Evolutionary conservation across 2,329 filamentous ascomycete species (phyloP).

Genomic region (Botryotinia globosa): DNA sequence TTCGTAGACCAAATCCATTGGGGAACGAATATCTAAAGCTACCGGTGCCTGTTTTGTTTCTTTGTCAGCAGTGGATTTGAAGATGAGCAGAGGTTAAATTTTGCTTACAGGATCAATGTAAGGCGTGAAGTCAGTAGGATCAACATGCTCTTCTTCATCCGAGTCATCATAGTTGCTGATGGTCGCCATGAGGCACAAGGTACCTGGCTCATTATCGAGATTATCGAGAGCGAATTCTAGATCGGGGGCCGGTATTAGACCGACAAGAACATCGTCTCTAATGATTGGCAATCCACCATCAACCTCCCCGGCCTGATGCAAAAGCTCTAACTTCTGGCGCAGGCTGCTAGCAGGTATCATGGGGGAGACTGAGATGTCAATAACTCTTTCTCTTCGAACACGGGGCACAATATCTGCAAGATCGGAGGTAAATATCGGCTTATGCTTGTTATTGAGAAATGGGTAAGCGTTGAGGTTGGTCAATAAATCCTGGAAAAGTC

Average conservation of each 20-base stretch:
- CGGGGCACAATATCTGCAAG: constrained; percentile 82
- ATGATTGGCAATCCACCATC: constrained; percentile 90
- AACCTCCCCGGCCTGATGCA: constrained; percentile 83
- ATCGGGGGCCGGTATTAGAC: constrained; percentile 89
- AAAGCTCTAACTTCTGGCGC: constrained; percentile 73
- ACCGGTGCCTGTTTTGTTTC: constrained; percentile 63
- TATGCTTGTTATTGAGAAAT: constrained; percentile 94
- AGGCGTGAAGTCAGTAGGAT: constrained; percentile 81
- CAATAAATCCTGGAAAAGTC: constrained; percentile 65
- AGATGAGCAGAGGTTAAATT: constrained; percentile 1
- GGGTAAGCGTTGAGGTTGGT: constrained; percentile 98
- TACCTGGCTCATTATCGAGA: constrained; percentile 69
- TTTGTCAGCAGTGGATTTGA: constrained; percentile 4
- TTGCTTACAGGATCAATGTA: constrained; percentile 79
- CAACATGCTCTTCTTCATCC: constrained; percentile 52
- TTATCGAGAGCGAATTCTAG: constrained; percentile 89
- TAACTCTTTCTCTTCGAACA: constrained; percentile 70
- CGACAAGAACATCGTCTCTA: constrained; percentile 74
- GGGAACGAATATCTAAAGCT: constrained; percentile 80
- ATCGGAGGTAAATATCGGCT: constrained; percentile 85
- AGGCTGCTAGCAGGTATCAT: constrained; percentile 74
- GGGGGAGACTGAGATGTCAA: constrained; percentile 83
- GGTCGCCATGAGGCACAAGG: constrained; percentile 78
- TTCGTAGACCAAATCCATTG: constrained; percentile 94
- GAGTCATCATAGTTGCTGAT: constrained; percentile 63